Conservation (phyloP, 2,329 filamentous ascomycete species). For the Aspergillus sp. region DNA sequence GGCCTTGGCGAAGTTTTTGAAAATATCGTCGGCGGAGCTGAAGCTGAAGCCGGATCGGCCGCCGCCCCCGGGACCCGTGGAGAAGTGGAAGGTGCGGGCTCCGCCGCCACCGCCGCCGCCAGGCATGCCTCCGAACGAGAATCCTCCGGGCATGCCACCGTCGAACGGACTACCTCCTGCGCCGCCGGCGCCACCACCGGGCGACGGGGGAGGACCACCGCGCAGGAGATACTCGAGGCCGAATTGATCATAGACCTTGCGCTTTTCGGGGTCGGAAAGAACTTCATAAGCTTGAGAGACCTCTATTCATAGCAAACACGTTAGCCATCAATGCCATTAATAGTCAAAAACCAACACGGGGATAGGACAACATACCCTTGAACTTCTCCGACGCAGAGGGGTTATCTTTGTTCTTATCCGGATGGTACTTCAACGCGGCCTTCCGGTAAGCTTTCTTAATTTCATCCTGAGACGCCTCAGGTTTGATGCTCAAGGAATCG, state of each 20-base stretch:
- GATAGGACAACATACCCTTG: conserved; percentile 59
- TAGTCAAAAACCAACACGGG: neutral
- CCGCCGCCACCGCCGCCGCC: conserved; percentile 51
- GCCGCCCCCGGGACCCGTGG: conserved; percentile 52
- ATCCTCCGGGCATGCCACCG: conserved; percentile 55
- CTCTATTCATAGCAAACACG: conserved; percentile 50
- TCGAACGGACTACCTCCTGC: conserved; percentile 60
- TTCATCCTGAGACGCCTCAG: conserved; percentile 82
- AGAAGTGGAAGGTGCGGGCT: conserved; percentile 48
- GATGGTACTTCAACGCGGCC: conserved; percentile 86
- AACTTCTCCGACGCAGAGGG: conserved; percentile 86
- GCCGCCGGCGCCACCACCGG: conserved; percentile 56
- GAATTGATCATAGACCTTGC: conserved; percentile 91
- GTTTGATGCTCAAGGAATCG: conserved; percentile 76
- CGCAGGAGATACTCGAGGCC: conserved; percentile 89
- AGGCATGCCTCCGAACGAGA: conserved; percentile 51
- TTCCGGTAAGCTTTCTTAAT: conserved; percentile 91
- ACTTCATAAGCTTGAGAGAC: conserved; percentile 98
- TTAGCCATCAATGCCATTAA: conserved; percentile 1
- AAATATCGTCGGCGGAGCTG: conserved; percentile 79
- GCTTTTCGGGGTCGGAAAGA: conserved; percentile 93
- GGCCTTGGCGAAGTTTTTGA: conserved; percentile 74
- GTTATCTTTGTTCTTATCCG: conserved; percentile 97
- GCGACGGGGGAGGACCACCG: conserved; percentile 68
- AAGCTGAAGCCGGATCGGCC: conserved; percentile 72